Base-by-base conservation (phyloP, 306 rosid species). In the Malus fusca region DNA sequence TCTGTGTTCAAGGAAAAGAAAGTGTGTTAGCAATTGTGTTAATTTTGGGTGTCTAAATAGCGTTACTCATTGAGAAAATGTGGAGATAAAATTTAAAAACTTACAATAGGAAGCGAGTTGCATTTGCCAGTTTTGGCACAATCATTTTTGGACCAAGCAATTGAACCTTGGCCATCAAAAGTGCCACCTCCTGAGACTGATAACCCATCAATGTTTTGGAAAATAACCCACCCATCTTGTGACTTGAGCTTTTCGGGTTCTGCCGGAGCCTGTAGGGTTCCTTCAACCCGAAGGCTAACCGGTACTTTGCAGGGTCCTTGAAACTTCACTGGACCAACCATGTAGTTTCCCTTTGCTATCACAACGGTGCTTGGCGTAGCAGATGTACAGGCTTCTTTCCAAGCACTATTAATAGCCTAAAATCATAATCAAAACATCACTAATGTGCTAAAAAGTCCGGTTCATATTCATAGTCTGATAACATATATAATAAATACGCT, bases 261-360 rank as follows among this genome's bases (percentile, higher is more conserved):
- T 3, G 13, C 10, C 11, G 86, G 73, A 56, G 83, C 80, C 40
- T 13, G 31, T 15, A 74, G 13, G 40, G 26, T 69, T 63, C 80
- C 86, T 60, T 66, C 77, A 69, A 82, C n/a, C 18, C 56, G 46
- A 31, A 82, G 1, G 15, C 5, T 42, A 18, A 82, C 18, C 1
- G 77, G 25, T 30, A 66, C 77, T 28, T 68, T 75, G 83, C 86
- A 82, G 33, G 86, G 83, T 37, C 86, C 86, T 46, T 48, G 25
- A 14, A 83, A 75, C 66, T 9, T 66, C 42, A 72, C 58, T 18
- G 59, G 33, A 58, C 75, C 63, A 11, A 21, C 70, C 66, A 70
- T 6, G 64, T 79, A 75, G 3, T 18, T 69, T 19, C 78, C 75
- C 37, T 61, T 58, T 4, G 81, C 59, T 56, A 74, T 66, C 71